A percentile compares a stretch with the other conserved stretches of the same genome.
Evolutionary conservation across 495 filamentous ascomycete species (phyloP).

Genomic region (Penicillium samsonianum): DNA sequence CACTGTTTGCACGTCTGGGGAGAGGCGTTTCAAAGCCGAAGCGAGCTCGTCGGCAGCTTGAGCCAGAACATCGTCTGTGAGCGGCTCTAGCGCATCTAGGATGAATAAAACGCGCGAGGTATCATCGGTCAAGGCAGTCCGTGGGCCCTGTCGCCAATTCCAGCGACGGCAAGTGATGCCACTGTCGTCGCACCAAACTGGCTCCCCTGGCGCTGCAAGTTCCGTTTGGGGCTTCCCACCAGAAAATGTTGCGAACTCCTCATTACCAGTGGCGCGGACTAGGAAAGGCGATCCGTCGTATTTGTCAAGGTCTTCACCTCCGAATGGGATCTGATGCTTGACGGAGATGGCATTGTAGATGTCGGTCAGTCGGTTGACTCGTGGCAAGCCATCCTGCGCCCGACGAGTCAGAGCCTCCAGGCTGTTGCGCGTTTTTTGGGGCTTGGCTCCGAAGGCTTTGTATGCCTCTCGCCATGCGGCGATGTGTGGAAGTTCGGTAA

Average conservation of each 20-base stretch:
- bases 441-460: slow-evolving; percentile 28
- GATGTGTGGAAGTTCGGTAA: slow-evolving; percentile 28
- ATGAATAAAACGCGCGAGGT: slow-evolving; percentile 33
- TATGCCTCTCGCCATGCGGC: slow-evolving; percentile 29
- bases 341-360: slow-evolving; percentile 41
- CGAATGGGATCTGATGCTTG: slow-evolving; percentile 37
- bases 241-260: slow-evolving; percentile 28
- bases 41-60: slow-evolving; percentile 24
- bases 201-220: slow-evolving; percentile 25
- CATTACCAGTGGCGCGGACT: slow-evolving; percentile 31
- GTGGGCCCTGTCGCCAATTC: slow-evolving; percentile 36
- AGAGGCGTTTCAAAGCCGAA: slow-evolving; percentile 11
- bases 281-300: slow-evolving; percentile 34
- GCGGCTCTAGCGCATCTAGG: slow-evolving; percentile 25
- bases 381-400: slow-evolving; percentile 30
- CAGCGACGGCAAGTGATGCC: slow-evolving; percentile 36
- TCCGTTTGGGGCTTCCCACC: slow-evolving; percentile 25
- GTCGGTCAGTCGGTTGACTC: slow-evolving; percentile 37
- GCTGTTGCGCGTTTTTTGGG: slow-evolving; percentile 30
- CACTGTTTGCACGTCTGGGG: slow-evolving; percentile 12
- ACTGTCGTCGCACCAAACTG: slow-evolving; percentile 35
- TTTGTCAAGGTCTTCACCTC: slow-evolving; percentile 38
- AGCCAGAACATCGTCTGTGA: slow-evolving; percentile 10
- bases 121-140: slow-evolving; percentile 32
- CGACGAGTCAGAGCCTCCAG: slow-evolving; percentile 36